Evolutionary conservation across 1,284 basidiomycete genomes (phyloP), one percentile per base, ranked within the genome.

Genomic region (Butyriboletus appendiculatus): DNA sequence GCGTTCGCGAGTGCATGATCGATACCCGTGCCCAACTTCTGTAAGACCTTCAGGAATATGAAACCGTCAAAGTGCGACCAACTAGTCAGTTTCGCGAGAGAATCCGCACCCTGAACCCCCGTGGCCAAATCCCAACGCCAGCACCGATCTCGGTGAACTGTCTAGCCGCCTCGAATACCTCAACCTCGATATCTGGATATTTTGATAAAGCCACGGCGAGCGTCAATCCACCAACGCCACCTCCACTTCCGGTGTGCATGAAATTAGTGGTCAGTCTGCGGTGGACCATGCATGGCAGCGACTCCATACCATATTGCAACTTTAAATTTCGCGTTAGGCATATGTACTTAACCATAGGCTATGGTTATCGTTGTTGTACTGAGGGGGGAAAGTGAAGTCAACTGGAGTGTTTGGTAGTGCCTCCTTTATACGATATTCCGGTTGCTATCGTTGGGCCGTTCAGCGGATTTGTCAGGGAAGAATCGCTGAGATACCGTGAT

Each of bases 101-200:
- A 30, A 30, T 0, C 0, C 9, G 14, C 16, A 67, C 63, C 58
- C 59, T 59, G 65, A 73, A 68, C 20, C 57, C 65, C 69, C 81
- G 74, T 37, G 75, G 72, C 62, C 76, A 83, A n/a, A 85, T 60
- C 1, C 78, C 81, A 41, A 85, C 73, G 9, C 84, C 83, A 18
- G 81, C 82, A n/a, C 83, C 82, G 22, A 81, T 48, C 62, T 82
- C 80, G 22, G 73, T 65, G 37, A 83, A 75, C 48, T 76, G 64
- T 32, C 63, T 61, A 22, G 80, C 75, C 10, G 72, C 73, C 66
- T 85, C 83, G 57, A 78, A 85, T 39, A 85, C 63, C 52, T 79
- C 75, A 38, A 84, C 73, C 20, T 79, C 74, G 35, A 84, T 79
- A 53, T 81, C 73, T 1, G 75, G 72, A 62, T 77, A 80, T 59